phyloP scores from a whole-genome alignment of 2,329 filamentous ascomycete genomes.

The Fusarium nelsonii region DNA sequence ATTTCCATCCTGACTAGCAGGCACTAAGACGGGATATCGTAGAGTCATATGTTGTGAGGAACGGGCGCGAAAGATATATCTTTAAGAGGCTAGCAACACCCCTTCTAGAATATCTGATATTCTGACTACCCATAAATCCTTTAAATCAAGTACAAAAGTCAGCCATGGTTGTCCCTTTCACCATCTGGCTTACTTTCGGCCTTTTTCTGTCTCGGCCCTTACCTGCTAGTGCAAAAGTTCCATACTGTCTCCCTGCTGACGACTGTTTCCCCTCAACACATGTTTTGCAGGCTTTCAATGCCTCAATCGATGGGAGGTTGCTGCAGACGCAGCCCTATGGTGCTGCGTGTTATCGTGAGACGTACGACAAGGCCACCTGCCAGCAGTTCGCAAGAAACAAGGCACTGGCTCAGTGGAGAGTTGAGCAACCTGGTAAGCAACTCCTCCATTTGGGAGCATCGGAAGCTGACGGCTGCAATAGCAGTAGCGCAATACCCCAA shows the following conservation, averaged over 20 bases:
- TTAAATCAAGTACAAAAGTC: neutral
- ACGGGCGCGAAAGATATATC: neutral
- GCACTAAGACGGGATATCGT: neutral
- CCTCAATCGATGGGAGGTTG: neutral
- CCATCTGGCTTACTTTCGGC: neutral
- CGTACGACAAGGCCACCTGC: neutral
- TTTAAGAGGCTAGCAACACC: neutral
- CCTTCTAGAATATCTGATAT: neutral
- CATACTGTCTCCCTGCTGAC: neutral
- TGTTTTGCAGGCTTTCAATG: neutral
- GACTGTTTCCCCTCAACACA: neutral
- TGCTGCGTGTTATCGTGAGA: neutral
- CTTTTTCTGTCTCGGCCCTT: neutral
- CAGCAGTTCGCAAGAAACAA: neutral
- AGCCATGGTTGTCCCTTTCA: neutral
- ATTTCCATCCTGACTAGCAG: neutral
- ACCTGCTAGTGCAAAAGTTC: neutral
- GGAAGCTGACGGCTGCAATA: neutral
- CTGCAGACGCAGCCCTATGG: neutral
- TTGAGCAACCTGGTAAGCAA: neutral
- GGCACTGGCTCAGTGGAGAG: neutral
- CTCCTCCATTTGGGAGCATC: neutral
- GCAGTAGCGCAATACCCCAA: neutral
- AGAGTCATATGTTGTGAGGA: neutral
- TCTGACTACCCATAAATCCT: neutral